Base-by-base conservation (phyloP, 2,329 filamentous ascomycete genomes). In the Parastagonospora avenae region DNA sequence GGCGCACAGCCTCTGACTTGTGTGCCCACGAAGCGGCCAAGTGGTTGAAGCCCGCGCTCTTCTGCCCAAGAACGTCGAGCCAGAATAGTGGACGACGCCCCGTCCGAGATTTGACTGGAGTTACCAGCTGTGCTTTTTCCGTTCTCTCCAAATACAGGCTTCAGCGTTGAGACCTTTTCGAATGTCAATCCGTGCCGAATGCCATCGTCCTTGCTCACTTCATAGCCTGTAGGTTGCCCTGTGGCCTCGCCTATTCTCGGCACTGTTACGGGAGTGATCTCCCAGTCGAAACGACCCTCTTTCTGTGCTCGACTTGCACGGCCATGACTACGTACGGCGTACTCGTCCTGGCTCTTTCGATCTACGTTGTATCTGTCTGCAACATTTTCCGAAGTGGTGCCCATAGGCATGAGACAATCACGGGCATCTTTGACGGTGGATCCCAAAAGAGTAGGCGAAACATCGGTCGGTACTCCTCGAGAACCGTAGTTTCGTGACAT, bases 381-480 rank as follows among this genome's bases (percentile, higher is more conserved):
- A 15, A 99, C 91, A 70, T 97, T 97, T 80, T 99, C 93, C 51
- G 89, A 93, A 2, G 94, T 97, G 83, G 96, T 94, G n/a, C 94
- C 93, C 94, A 99, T 99, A 54, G 93, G 89, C 81, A 92, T 85
- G 82, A 92, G 84, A 80, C 91, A 94, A 77, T 97, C 92, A 37
- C 78, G 77, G 0, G 92, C 84, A 71, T 97, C 91, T 71, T 92
- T 89, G 77, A 83, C 88, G 54, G 77, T 74, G 39, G 90, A 79
- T 49, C 96, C 85, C 48, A 87, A 84, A 55, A 89, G 85, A 72
- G 91, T 86, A 74, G 96, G 93, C 6, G 89, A 87, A 54, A 84
- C 75, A 31, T 86, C 84, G 19, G 90, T 80, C 11, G 82, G 77
- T 67, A 92, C 88, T 42, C 87, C 88, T 52, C 85, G 85, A n/a